Conservation (phyloP, 2,329 filamentous ascomycete species). For the Claviceps sp. region DNA sequence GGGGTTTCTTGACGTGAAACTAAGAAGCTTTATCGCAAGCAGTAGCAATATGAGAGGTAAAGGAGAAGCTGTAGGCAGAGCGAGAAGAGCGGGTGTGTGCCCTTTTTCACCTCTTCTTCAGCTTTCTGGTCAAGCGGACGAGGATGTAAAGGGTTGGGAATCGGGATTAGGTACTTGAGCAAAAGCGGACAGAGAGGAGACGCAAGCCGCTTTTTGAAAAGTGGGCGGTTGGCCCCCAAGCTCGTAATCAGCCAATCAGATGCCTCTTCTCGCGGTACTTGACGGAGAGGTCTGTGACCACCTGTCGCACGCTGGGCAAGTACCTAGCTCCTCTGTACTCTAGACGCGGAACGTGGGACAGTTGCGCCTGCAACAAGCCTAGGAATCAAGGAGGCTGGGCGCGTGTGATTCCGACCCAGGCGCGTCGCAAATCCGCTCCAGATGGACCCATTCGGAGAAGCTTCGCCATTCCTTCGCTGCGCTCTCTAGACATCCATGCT, state of each 20-base stretch:
- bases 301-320: background rate
- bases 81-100: constrained; percentile 12
- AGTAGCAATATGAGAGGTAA: constrained; percentile 1
- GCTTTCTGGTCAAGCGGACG: constrained; percentile 4
- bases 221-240: constrained; percentile 2
- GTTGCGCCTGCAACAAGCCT: no score
- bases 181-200: constrained; percentile 6
- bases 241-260: constrained; percentile 18
- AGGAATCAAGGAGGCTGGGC: background rate
- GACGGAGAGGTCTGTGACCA: background rate
- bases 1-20: background rate
- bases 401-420: background rate
- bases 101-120: constrained; percentile 15
- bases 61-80: constrained; percentile 5
- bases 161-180: background rate
- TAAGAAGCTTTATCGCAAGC: constrained; percentile 4
- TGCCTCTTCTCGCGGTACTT: constrained; percentile 8
- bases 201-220: constrained; percentile 16
- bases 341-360: no score
- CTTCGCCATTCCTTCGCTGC: background rate
- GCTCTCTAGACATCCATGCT: background rate
- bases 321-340: background rate
- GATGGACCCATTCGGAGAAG: background rate
- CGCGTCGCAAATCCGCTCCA: constrained; percentile 12
- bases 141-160: background rate